Evolutionary conservation across 2,329 filamentous ascomycete species (phyloP).

Genomic region (Knufia fluminis): DNA sequence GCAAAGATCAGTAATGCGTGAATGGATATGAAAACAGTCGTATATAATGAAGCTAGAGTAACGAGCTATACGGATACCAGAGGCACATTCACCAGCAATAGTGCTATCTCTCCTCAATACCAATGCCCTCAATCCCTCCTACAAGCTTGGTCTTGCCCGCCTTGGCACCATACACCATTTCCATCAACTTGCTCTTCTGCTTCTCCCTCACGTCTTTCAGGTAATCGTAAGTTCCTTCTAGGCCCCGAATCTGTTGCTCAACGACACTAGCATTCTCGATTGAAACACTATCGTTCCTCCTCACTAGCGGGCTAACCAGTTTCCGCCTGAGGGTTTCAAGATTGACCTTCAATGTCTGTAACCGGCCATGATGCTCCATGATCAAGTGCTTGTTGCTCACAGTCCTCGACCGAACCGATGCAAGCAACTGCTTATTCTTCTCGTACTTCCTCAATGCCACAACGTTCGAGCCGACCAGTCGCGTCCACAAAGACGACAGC

Average conservation of each 20-base stretch:
- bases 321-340: constrained; percentile 77
- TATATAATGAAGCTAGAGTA: too few species aligned
- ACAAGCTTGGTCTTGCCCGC: constrained; percentile 10
- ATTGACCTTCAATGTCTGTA: constrained; percentile 75
- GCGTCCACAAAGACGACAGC: constrained; percentile 75
- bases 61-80: not conserved
- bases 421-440: constrained; percentile 72
- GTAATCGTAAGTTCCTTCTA: constrained; percentile 71
- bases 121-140: constrained; percentile 14
- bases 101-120: constrained; percentile 9
- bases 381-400: constrained; percentile 80
- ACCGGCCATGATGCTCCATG: constrained; percentile 74
- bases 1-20: too few species aligned
- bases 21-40: too few species aligned
- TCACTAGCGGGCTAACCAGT: constrained; percentile 73
- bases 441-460: constrained; percentile 78
- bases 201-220: constrained; percentile 64
- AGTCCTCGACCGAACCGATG: constrained; percentile 70
- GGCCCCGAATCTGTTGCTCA: constrained; percentile 74
- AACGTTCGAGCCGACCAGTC: constrained; percentile 68
- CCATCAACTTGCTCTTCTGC: constrained; percentile 76
- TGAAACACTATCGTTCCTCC: constrained; percentile 48
- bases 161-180: constrained; percentile 58
- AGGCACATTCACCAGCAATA: not conserved
- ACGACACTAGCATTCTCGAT: constrained; percentile 45